These are phyloP conservation scores for Boletus barrowsii DNA, from an alignment of 768 basidiomycete species.

Conservation along the genomic window DNA sequence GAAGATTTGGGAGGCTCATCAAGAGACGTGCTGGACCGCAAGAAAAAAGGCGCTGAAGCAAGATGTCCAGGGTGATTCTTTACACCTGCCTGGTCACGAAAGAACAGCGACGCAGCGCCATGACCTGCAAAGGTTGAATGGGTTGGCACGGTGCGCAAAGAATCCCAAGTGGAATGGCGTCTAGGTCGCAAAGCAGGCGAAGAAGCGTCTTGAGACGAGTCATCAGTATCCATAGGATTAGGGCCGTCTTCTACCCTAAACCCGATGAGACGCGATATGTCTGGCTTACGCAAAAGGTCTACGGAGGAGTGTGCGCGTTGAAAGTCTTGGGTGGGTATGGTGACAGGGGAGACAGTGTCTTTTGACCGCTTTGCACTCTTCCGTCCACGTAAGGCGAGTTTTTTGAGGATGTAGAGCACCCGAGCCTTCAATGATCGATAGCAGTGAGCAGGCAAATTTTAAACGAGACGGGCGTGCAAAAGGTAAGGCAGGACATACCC, in stretches of 20 bases:
- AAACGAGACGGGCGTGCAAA: constrained; percentile 7
- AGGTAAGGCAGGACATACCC: constrained; percentile 21
- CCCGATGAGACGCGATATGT: constrained; percentile 22
- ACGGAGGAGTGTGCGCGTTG: constrained; percentile 34
- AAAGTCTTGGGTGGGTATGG: constrained; percentile 20
- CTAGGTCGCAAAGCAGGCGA: constrained; percentile 19
- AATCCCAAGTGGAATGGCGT: constrained; percentile 25
- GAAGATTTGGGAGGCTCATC: constrained; percentile 8
- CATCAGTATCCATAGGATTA: constrained; percentile 30
- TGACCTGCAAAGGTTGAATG: constrained; percentile 12
- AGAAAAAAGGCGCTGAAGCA: constrained; percentile 15
- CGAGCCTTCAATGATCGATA: constrained; percentile 22
- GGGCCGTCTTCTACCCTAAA: constrained; percentile 22
- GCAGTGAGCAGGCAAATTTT: constrained; percentile 6
- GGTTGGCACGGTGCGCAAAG: constrained; percentile 3
- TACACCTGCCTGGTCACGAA: constrained; percentile 8
- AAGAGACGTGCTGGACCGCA: constrained; percentile 9
- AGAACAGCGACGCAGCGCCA: constrained; percentile 8
- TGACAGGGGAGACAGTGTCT: constrained; percentile 24
- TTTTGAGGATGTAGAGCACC: constrained; percentile 40
- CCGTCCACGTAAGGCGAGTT: constrained; percentile 33
- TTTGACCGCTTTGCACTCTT: constrained; percentile 27
- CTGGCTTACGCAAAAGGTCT: constrained; percentile 30
- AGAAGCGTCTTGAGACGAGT: constrained; percentile 29
- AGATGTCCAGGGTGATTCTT: constrained; percentile 3